Evolutionary conservation across 2,329 filamentous ascomycete species (phyloP), one percentile per base, ranked within the genome.

Genomic region (Epichloe typhina): DNA sequence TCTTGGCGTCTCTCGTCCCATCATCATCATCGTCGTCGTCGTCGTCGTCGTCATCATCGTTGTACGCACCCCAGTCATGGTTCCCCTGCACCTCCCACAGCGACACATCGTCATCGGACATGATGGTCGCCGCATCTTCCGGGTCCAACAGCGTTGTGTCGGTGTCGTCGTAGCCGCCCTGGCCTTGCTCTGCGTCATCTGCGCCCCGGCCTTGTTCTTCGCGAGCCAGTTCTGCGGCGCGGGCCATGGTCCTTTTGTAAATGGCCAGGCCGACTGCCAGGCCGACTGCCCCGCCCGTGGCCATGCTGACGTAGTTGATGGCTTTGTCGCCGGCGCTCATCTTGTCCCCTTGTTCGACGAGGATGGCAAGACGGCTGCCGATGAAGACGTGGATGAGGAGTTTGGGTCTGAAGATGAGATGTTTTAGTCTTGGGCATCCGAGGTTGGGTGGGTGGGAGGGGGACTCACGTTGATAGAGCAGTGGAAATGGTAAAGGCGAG

Each of bases 301-400:
- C 62, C 66, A 97, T 96, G 69, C 82, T 84, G 23, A 83, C 66
- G 64, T 95, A 95, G 68, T 93, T 95, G 60, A 97, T 72, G 31
- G 81, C 75, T 65, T 90, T 93, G 55, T 87, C 86, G 55, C 76
- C 75, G 3, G 77, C 68, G 53, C 86, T 82, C 91, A 97, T 96
- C 58, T 84, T 79, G 62, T 87, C 88, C 55, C 84, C 86, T 51
- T 80, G 78, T 59, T 95, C 86, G n/a, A 86, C 88, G 36, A 98
- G 80, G 49, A 83, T 74, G 43, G 88, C 88, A 15, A 98, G 73
- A 50, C 89, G 79, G 61, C 80, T 83, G 54, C 93, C 93, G 60
- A 98, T 88, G 69, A 96, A 98, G 59, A 95, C 81, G 63, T 95
- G 88, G 47, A 98, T 82, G 53, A 97, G 74, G 17, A 98, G 74